Percentiles rank a stretch among this genome's conserved stretches.
Evolutionary conservation across 352 stramenopile species (phyloP).

Genomic region (Globisporangium carolinianum): DNA sequence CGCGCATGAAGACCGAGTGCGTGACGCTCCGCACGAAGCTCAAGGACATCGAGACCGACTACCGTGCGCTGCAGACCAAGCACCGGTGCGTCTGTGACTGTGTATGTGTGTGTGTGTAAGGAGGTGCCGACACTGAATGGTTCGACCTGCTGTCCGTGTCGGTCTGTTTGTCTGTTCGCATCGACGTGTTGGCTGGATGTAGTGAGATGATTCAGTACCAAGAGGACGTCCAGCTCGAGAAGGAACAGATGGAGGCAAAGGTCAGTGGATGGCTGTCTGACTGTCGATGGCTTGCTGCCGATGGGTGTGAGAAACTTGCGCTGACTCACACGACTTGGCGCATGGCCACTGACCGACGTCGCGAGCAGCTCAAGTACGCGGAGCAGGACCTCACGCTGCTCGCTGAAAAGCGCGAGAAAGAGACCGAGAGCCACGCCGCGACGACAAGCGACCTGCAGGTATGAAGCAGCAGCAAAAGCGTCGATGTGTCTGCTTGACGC

Average conservation of each 20-base stretch:
- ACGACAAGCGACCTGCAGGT: slow-evolving; percentile 45
- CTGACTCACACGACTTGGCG: not conserved
- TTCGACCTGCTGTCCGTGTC: no score
- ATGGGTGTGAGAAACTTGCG: not conserved
- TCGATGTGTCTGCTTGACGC: not conserved
- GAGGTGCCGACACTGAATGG: no score
- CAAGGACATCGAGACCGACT: slow-evolving; percentile 76
- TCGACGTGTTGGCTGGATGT: not conserved
- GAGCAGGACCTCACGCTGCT: slow-evolving; percentile 54
- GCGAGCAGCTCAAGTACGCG: slow-evolving; percentile 51
- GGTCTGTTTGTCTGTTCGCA: no score
- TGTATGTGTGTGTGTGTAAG: not conserved
- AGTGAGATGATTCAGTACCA: slow-evolving; percentile 58
- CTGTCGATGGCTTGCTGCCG: not conserved
- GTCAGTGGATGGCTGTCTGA: slow-evolving; percentile 11
- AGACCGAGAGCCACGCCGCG: slow-evolving; percentile 40
- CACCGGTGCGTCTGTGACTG: slow-evolving; percentile 29
- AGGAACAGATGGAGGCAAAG: slow-evolving; percentile 59
- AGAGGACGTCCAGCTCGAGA: slow-evolving; percentile 62
- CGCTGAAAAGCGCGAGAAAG: slow-evolving; percentile 49
- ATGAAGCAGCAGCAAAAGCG: slow-evolving; percentile 1
- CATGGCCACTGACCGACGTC: not conserved
- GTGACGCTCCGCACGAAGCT: slow-evolving; percentile 56
- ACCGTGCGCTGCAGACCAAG: slow-evolving; percentile 63
- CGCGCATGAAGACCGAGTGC: slow-evolving; percentile 64